Evolutionary conservation across 2,329 filamentous ascomycete species (phyloP), one percentile per base, ranked within the genome.

Genomic region (Aspergillus sp.): DNA sequence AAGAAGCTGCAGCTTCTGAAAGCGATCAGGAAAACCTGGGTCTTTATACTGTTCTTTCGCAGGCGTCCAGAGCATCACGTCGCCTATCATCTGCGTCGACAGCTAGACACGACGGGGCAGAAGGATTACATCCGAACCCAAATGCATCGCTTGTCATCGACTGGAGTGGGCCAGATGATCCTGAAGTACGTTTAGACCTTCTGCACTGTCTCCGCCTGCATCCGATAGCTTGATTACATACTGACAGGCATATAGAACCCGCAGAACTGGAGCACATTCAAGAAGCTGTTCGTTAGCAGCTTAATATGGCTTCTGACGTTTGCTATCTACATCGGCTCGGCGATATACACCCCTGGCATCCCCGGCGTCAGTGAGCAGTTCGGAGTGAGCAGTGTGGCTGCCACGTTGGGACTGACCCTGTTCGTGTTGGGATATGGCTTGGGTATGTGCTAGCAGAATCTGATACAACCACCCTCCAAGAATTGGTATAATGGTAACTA

Each of bases 261-360:
- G 2, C 68, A 73, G 52, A 83, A 83, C 61, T 83, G 81, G 81
- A 75, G 76, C 2, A 65, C 60, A 3, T 60, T 52, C 2, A 81
- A 79, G 68, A 81, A 80, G 39, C 64, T 75, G 57, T 78, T 78
- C 60, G 77, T 82, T 13, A 81, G 79, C 0, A 76, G 77, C 48
- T 68, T 81, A 42, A 79, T 84, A 62, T 81, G 78, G 56, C 62
- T 84, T 1, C 53, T 68, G 21, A 84, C 81, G 0, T 80, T 81
- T 36, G 75, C 77, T 3, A 78, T 85, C 48, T 86, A 85, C 68
- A 78, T 81, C 32, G 81, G 81, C 8, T 81, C 79, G 3, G 75
- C 81, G 0, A 83, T 85, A 32, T 85, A 84, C 65, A 78, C 79
- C 0, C 76, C 82, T 0, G 80, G 82, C 25, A 74, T 77, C 3